Percentiles rank a stretch among this genome's conserved stretches.
Evolutionary conservation across 2,329 filamentous ascomycete species (phyloP).

Genomic region (Colletotrichum ledebouriae): DNA sequence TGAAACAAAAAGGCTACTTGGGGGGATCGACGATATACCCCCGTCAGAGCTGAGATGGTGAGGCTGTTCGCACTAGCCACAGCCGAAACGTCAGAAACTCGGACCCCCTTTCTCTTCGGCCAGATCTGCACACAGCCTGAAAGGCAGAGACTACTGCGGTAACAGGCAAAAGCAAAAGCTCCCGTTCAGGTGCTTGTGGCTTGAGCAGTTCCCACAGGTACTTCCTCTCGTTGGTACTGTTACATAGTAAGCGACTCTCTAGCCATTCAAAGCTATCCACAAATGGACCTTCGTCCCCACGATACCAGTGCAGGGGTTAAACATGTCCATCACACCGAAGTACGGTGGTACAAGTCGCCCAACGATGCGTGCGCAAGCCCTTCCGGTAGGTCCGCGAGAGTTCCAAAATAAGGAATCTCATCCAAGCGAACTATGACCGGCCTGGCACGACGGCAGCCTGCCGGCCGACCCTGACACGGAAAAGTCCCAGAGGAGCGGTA

Average conservation of each 20-base stretch:
- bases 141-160: background rate
- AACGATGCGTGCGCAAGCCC: background rate
- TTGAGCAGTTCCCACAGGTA: too few species aligned
- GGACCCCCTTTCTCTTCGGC: background rate
- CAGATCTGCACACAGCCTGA: background rate
- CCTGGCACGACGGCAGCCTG: slow-evolving; percentile 19
- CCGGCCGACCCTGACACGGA: slow-evolving; percentile 5
- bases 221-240: too few species aligned
- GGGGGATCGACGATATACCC: slow-evolving; percentile 10
- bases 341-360: background rate
- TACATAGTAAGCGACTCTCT: too few species aligned
- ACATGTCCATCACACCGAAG: too few species aligned
- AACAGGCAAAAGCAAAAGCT: too few species aligned
- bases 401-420: slow-evolving; percentile 19
- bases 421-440: slow-evolving; percentile 5
- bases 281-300: too few species aligned
- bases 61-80: slow-evolving; percentile 32
- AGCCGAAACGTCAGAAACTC: slow-evolving; percentile 22
- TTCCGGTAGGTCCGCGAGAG: slow-evolving; percentile 10
- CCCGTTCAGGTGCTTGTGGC: too few species aligned
- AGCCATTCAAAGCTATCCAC: too few species aligned
- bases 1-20: background rate
- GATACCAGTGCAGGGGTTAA: too few species aligned
- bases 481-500: slow-evolving; percentile 14
- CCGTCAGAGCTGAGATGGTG: slow-evolving; percentile 23